Evolutionary conservation across 2,329 filamentous ascomycete species (phyloP).

Genomic region (Drechslerella dactyloides): DNA sequence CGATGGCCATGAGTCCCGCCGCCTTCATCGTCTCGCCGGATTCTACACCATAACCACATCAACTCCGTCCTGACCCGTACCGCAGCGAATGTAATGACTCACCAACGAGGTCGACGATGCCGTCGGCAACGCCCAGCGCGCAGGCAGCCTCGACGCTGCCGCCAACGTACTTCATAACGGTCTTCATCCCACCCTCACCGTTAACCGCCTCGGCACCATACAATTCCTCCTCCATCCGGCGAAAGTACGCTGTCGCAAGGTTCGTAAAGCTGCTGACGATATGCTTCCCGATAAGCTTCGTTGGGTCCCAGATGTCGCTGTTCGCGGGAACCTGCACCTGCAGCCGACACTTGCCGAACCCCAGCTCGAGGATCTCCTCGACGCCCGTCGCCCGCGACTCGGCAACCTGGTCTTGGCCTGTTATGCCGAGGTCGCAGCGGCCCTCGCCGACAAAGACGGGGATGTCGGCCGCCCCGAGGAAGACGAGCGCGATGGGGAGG

Average conservation of each 20-base stretch:
- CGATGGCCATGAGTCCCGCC: slow-evolving; percentile 89
- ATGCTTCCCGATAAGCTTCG: slow-evolving; percentile 86
- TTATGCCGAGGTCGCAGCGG: slow-evolving; percentile 91
- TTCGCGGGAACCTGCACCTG: slow-evolving; percentile 97
- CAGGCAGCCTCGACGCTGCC: slow-evolving; percentile 98
- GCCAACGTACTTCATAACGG: slow-evolving; percentile 90
- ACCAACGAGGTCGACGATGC: slow-evolving; percentile 97
- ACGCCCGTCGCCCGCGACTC: slow-evolving; percentile 67
- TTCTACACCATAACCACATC: slow-evolving; percentile 65
- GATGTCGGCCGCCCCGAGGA: slow-evolving; percentile 95
- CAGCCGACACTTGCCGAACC: slow-evolving; percentile 87
- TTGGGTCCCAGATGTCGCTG: slow-evolving; percentile 71
- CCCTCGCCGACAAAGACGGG: slow-evolving; percentile 97
- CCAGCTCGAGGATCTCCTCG: slow-evolving; percentile 86
- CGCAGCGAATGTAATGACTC: slow-evolving; percentile 61
- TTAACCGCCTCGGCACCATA: slow-evolving; percentile 60
- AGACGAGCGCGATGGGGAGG: slow-evolving; percentile 90
- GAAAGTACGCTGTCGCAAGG: slow-evolving; percentile 82
- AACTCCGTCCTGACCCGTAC: neutral
- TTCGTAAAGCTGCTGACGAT: slow-evolving; percentile 95
- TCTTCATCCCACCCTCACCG: slow-evolving; percentile 70
- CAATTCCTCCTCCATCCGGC: slow-evolving; percentile 64
- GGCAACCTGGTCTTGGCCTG: slow-evolving; percentile 83
- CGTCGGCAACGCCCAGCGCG: slow-evolving; percentile 91
- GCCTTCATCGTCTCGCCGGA: slow-evolving; percentile 98